These are phyloP conservation scores for Discostella pseudostelligera DNA, from an alignment of 108 stramenopile genomes.

Conservation along the genomic window DNA sequence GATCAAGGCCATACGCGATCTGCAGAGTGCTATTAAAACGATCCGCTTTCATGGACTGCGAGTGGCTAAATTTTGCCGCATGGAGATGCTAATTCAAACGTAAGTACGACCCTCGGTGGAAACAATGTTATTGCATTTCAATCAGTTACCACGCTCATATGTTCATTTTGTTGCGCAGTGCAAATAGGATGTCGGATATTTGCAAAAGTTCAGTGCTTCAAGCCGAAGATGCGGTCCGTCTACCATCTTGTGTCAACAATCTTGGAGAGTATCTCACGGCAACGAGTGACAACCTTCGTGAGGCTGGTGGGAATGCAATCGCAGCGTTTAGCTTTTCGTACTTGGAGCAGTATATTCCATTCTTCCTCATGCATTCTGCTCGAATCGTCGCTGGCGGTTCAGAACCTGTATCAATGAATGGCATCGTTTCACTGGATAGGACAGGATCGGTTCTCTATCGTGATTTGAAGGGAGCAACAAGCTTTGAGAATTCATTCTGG, in stretches of 20 bases:
- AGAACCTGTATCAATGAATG: slow-evolving; percentile 77
- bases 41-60: slow-evolving; percentile 72
- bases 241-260: slow-evolving; percentile 84
- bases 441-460: slow-evolving; percentile 86
- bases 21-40: slow-evolving; percentile 80
- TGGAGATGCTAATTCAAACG: slow-evolving; percentile 77
- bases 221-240: slow-evolving; percentile 80
- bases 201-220: slow-evolving; percentile 78
- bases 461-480: slow-evolving; percentile 82
- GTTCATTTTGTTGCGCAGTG: slow-evolving; percentile 13
- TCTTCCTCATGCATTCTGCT: slow-evolving; percentile 78
- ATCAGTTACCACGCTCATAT: background rate
- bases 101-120: slow-evolving; percentile 12
- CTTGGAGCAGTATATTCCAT: slow-evolving; percentile 84
- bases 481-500: slow-evolving; percentile 87
- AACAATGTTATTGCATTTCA: background rate
- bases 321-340: slow-evolving; percentile 82
- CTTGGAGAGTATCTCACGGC: slow-evolving; percentile 82
- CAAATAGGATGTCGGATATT: slow-evolving; percentile 75
- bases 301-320: slow-evolving; percentile 83
- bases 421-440: slow-evolving; percentile 79
- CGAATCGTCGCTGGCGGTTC: slow-evolving; percentile 71
- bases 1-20: slow-evolving; percentile 59
- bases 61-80: slow-evolving; percentile 83
- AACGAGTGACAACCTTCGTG: slow-evolving; percentile 78